Percentiles rank a stretch among this genome's conserved stretches.
Evolutionary conservation across 2,329 filamentous ascomycete genomes (phyloP).

Genomic region (Ophiobolus disseminans): DNA sequence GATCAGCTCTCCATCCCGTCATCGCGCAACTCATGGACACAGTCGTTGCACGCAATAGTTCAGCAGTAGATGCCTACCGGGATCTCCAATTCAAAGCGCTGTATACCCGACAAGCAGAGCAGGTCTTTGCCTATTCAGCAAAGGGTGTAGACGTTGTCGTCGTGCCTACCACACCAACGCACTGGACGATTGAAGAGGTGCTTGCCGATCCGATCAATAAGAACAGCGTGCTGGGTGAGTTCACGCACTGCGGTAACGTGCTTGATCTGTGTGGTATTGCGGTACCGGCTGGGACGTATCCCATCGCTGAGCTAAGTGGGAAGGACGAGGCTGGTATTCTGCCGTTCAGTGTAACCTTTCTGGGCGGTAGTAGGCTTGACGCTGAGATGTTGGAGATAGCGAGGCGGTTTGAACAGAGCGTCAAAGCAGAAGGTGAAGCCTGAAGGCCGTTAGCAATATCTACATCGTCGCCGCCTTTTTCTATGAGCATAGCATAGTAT

Average conservation of each 20-base stretch:
- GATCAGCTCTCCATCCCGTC: slow-evolving; percentile 57
- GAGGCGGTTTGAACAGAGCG: slow-evolving; percentile 29
- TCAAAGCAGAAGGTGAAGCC: not conserved
- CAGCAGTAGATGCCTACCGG: slow-evolving; percentile 42
- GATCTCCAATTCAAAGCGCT: slow-evolving; percentile 42
- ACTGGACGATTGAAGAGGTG: slow-evolving; percentile 62
- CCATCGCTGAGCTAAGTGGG: slow-evolving; percentile 34
- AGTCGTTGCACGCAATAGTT: slow-evolving; percentile 34
- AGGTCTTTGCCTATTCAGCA: slow-evolving; percentile 36
- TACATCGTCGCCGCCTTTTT: not conserved
- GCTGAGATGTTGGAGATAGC: slow-evolving; percentile 52
- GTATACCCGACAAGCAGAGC: slow-evolving; percentile 41
- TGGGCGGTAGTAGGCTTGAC: slow-evolving; percentile 49
- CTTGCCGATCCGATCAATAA: slow-evolving; percentile 59
- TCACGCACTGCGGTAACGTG: slow-evolving; percentile 68
- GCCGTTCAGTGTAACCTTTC: slow-evolving; percentile 52
- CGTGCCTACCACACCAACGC: slow-evolving; percentile 60
- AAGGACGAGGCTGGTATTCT: slow-evolving; percentile 33
- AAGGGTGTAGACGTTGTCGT: slow-evolving; percentile 48
- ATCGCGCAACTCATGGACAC: slow-evolving; percentile 53
- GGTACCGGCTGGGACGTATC: slow-evolving; percentile 58
- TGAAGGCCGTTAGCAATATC: not conserved
- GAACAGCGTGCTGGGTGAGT: slow-evolving; percentile 58
- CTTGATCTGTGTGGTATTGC: slow-evolving; percentile 58
- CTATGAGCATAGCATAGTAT: not conserved